Evolutionary conservation across 192 early-diverging fungal genomes (phyloP).

Genomic region (Entomortierella lignicola): DNA sequence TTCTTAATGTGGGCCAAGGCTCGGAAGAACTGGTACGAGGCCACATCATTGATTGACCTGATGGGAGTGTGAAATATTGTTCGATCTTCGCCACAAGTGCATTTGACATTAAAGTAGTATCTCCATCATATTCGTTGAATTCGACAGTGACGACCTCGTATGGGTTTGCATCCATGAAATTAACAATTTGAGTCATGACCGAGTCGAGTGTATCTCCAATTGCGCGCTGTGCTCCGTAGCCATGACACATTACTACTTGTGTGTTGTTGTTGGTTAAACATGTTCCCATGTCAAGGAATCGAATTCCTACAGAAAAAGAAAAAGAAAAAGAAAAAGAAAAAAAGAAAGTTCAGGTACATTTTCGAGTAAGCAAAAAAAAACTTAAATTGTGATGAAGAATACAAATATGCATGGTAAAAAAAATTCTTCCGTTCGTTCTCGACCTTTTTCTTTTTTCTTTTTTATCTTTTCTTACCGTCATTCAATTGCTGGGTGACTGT

Average conservation of each 20-base stretch:
- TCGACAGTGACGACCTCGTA: slow-evolving; percentile 55
- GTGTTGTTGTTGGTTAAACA: slow-evolving; percentile 46
- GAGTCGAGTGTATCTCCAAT: slow-evolving; percentile 40
- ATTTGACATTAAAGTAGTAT: not conserved
- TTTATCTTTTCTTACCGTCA: slow-evolving; percentile 37
- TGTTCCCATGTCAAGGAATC: slow-evolving; percentile 54
- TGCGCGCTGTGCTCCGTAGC: slow-evolving; percentile 22
- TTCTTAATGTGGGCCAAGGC: slow-evolving; percentile 43
- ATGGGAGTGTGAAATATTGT: slow-evolving; percentile 41
- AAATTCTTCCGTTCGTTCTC: too few relatives aligned
- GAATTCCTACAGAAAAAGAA: slow-evolving; percentile 35
- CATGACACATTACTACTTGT: slow-evolving; percentile 51
- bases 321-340: not conserved
- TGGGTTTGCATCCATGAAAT: slow-evolving; percentile 49
- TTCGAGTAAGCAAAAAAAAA: not conserved
- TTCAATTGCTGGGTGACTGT: slow-evolving; percentile 39
- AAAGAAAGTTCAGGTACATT: not conserved
- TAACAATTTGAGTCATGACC: slow-evolving; percentile 27
- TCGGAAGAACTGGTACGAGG: not conserved
- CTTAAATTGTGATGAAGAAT: not conserved
- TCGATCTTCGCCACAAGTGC: slow-evolving; percentile 32
- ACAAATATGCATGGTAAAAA: too few relatives aligned
- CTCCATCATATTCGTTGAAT: slow-evolving; percentile 53
- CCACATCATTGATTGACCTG: slow-evolving; percentile 28
- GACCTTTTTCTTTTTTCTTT: too few relatives aligned